Evolutionary conservation across 164 flowering plant genomes (phyloP).

Genomic region (Dillenia suffruticosa): DNA sequence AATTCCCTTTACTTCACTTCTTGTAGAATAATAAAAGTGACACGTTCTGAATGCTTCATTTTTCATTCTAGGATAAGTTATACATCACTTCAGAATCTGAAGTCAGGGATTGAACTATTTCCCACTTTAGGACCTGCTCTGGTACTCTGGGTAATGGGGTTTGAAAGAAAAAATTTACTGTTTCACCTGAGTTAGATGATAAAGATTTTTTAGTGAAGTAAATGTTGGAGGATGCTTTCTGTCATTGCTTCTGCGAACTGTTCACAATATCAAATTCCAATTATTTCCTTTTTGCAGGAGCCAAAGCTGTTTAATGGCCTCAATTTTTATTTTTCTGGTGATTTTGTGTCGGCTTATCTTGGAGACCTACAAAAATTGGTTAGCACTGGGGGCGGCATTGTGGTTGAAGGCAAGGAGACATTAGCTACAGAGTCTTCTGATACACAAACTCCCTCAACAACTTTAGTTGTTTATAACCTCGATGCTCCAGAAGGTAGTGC

Average conservation of each 20-base stretch:
- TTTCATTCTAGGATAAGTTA: no score
- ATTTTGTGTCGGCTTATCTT: constrained; percentile 33
- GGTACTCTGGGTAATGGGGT: no score
- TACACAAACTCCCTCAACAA: constrained; percentile 4
- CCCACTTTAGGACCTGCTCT: no score
- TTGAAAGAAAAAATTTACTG: no score
- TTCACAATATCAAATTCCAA: background rate
- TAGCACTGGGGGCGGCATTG: constrained; percentile 39
- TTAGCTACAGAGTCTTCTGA: constrained; percentile 9
- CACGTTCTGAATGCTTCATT: background rate
- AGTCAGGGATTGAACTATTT: no score
- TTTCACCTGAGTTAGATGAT: no score
- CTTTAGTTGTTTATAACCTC: constrained; percentile 35
- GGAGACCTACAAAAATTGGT: constrained; percentile 36
- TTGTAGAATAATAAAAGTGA: no score
- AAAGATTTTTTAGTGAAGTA: no score
- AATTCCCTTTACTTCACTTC: background rate
- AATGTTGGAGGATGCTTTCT: no score
- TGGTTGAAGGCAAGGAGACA: constrained; percentile 17
- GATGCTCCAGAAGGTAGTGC: constrained; percentile 19
- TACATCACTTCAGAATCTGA: no score
- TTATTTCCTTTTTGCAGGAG: constrained; percentile 30
- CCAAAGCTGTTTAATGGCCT: constrained; percentile 47
- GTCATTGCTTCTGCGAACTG: no score
- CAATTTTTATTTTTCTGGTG: constrained; percentile 41